Evolutionary conservation across 208 protist genomes (phyloP).

Genomic region (Porcisia hertigi): DNA sequence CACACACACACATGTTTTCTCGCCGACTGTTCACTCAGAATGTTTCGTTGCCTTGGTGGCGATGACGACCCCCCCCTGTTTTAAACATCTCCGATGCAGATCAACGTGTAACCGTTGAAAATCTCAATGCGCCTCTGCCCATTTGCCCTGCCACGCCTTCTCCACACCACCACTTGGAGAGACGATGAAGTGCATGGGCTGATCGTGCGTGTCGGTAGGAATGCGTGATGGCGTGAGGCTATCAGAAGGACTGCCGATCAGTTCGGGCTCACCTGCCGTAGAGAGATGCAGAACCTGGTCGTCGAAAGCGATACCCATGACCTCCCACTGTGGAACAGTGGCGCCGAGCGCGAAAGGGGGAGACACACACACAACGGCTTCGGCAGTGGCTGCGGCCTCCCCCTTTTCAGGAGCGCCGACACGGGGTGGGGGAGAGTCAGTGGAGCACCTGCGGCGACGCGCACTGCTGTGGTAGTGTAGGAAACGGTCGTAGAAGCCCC

Average conservation of each 20-base stretch:
- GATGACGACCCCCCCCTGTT: not conserved
- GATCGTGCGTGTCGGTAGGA: conserved; percentile 21
- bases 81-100: not conserved
- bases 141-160: not conserved
- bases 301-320: conserved; percentile 29
- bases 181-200: conserved; percentile 19
- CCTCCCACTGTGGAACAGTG: conserved; percentile 13
- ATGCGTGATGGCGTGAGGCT: not conserved
- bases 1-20: not conserved
- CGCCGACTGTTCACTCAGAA: not conserved
- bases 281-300: conserved; percentile 15
- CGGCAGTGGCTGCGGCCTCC: not conserved
- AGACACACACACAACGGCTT: not conserved
- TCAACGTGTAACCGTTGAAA: not conserved
- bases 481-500: conserved; percentile 90
- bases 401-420: not conserved
- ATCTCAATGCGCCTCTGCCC: not conserved
- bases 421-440: not conserved
- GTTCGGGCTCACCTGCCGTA: not conserved
- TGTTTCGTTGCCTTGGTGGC: not conserved
- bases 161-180: conserved; percentile 21
- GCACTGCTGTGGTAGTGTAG: conserved; percentile 34
- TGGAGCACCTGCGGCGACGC: not conserved
- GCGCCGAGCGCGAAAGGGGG: not conserved
- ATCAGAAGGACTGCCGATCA: not conserved